Evolutionary conservation across 2,329 filamentous ascomycete species (phyloP).

Genomic region (Leptographium lundbergii): DNA sequence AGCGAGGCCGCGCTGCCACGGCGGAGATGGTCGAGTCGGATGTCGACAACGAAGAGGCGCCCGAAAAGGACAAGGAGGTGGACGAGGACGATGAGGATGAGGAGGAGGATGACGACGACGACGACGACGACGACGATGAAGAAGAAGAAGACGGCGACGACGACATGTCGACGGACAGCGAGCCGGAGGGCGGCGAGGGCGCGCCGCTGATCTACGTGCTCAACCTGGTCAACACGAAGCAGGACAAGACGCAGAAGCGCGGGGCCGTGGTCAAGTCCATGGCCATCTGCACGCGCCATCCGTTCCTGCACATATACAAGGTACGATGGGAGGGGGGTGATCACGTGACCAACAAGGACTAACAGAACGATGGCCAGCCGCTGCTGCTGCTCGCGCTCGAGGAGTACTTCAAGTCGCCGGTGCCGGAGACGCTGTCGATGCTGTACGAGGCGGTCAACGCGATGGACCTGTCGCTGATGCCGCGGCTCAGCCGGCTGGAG

Average conservation of each 20-base stretch:
- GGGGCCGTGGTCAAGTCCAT: slow-evolving; percentile 95
- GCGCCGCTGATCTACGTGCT: slow-evolving; percentile 93
- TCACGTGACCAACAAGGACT: background rate
- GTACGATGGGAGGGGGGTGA: too few species aligned
- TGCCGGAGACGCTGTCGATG: slow-evolving; percentile 73
- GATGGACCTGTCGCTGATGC: slow-evolving; percentile 94
- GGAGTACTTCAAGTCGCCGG: slow-evolving; percentile 90
- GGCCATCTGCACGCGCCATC: slow-evolving; percentile 96
- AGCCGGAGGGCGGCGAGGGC: slow-evolving; percentile 63
- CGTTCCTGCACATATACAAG: slow-evolving; percentile 98
- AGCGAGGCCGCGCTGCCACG: slow-evolving; percentile 26
- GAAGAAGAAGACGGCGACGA: slow-evolving; percentile 30
- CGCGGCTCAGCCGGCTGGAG: slow-evolving; percentile 71
- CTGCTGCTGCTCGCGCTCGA: slow-evolving; percentile 81
- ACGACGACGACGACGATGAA: slow-evolving; percentile 27
- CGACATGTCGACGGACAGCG: slow-evolving; percentile 42
- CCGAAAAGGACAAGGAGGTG: slow-evolving; percentile 25
- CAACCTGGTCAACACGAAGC: slow-evolving; percentile 95
- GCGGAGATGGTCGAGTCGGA: background rate
- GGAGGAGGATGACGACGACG: slow-evolving; percentile 34
- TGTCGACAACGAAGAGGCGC: too few species aligned
- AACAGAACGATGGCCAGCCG: slow-evolving; percentile 41
- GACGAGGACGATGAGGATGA: slow-evolving; percentile 26
- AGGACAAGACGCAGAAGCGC: slow-evolving; percentile 84
- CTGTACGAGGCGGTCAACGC: slow-evolving; percentile 88